phyloP scores from a whole-genome alignment of 305 asterid species.

The Caryopteris hybrid region DNA sequence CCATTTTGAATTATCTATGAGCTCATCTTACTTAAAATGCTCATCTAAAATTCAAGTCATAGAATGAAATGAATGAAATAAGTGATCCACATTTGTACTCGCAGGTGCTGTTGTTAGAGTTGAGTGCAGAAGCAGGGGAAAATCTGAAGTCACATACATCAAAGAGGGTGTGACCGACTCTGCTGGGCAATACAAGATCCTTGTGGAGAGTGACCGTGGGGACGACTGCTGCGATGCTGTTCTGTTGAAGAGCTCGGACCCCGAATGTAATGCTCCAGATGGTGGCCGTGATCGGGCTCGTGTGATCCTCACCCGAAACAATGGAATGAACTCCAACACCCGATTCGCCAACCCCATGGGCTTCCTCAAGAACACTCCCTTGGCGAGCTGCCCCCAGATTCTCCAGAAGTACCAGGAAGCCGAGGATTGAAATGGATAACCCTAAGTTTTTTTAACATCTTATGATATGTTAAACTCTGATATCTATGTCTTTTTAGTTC shows the following conservation, averaged over 20 bases:
- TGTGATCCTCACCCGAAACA: slow-evolving; percentile 62
- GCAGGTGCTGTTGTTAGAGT: slow-evolving; percentile 53
- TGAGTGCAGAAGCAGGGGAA: slow-evolving; percentile 36
- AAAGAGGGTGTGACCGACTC: slow-evolving; percentile 40
- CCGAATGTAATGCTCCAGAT: slow-evolving; percentile 39
- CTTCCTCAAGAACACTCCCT: slow-evolving; percentile 36
- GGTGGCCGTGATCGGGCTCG: slow-evolving; percentile 70
- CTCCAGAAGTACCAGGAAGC: slow-evolving; percentile 51
- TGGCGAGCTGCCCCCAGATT: slow-evolving; percentile 56
- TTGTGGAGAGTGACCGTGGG: slow-evolving; percentile 44
- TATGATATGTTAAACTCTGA: too few relatives aligned
- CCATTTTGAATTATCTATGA: too few relatives aligned
- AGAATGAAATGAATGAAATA: neutral
- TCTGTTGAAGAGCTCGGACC: slow-evolving; percentile 44
- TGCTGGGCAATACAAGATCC: slow-evolving; percentile 42
- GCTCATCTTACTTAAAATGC: neutral
- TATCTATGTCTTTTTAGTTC: neutral
- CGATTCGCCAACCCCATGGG: slow-evolving; percentile 70
- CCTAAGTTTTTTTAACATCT: too few relatives aligned
- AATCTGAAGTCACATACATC: slow-evolving; percentile 24
- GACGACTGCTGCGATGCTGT: slow-evolving; percentile 53
- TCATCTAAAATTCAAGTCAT: neutral
- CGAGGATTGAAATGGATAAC: slow-evolving; percentile 17
- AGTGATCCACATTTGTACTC: neutral
- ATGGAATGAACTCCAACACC: slow-evolving; percentile 53